Percentiles rank a stretch among this genome's conserved stretches.
phyloP scores from a whole-genome alignment of 179 eudicot genomes.

The Patellifolia procumbens region DNA sequence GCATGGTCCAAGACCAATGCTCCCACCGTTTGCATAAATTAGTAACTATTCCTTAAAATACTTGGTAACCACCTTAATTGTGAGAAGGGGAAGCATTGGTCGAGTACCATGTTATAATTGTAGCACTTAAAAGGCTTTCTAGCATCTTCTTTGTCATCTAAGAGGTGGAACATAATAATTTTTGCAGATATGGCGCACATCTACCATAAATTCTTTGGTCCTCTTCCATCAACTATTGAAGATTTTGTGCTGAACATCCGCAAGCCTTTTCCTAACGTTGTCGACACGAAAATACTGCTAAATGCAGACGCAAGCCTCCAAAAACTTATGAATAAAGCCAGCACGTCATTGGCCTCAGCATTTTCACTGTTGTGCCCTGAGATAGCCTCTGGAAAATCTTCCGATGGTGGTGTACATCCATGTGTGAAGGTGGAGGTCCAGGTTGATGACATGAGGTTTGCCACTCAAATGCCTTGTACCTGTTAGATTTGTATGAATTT shows the following conservation, averaged over 20 bases:
- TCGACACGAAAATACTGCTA: slow-evolving; percentile 83
- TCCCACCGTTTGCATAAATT: background rate
- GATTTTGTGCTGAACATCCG: slow-evolving; percentile 64
- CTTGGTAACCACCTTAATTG: background rate
- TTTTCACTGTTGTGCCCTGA: slow-evolving; percentile 72
- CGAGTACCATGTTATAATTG: background rate
- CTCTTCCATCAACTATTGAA: slow-evolving; percentile 71
- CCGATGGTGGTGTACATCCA: slow-evolving; percentile 34
- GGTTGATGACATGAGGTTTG: slow-evolving; percentile 94
- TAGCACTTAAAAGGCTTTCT: background rate
- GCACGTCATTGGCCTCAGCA: slow-evolving; percentile 87
- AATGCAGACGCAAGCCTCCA: slow-evolving; percentile 53
- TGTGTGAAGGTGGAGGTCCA: slow-evolving; percentile 83
- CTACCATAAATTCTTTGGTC: slow-evolving; percentile 82
- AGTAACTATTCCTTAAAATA: background rate
- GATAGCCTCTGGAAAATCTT: slow-evolving; percentile 46
- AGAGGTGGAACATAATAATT: slow-evolving; percentile 18
- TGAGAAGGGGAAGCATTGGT: background rate
- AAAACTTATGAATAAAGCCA: slow-evolving; percentile 55
- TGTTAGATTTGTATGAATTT: background rate
- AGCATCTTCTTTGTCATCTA: slow-evolving; percentile 17
- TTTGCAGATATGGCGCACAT: slow-evolving; percentile 85
- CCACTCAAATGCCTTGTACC: slow-evolving; percentile 20
- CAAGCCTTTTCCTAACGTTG: slow-evolving; percentile 62
- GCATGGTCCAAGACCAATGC: background rate